Conservation (phyloP, 495 filamentous ascomycete species). For the Daldinia loculata region DNA sequence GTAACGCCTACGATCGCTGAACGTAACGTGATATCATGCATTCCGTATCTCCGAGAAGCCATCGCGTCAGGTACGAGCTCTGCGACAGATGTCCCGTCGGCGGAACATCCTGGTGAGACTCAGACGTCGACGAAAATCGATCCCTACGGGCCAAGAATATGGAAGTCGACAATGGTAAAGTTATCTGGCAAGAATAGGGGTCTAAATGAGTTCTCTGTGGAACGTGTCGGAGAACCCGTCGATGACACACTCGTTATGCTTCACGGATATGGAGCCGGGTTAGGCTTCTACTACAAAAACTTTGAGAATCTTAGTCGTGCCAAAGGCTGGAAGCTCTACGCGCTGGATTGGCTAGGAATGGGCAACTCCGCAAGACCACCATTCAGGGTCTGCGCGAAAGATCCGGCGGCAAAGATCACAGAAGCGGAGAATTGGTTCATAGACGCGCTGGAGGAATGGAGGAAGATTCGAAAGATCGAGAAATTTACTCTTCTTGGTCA, state of each 20-base stretch:
- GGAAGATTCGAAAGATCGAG: slow-evolving; percentile 84
- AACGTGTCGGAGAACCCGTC: slow-evolving; percentile 78
- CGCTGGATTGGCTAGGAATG: slow-evolving; percentile 93
- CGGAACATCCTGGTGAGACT: slow-evolving; percentile 56
- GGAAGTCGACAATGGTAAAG: slow-evolving; percentile 84
- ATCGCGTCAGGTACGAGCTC: slow-evolving; percentile 55
- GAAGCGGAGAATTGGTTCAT: slow-evolving; percentile 98
- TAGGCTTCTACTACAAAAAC: slow-evolving; percentile 98
- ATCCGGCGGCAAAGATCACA: slow-evolving; percentile 78
- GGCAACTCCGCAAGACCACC: slow-evolving; percentile 85
- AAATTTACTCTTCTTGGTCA: slow-evolving; percentile 93
- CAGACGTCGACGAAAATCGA: slow-evolving; percentile 66
- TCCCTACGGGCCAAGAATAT: slow-evolving; percentile 84
- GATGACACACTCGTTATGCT: slow-evolving; percentile 93
- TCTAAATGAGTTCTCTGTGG: slow-evolving; percentile 92
- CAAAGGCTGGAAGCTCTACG: slow-evolving; percentile 87
- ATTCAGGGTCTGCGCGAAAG: slow-evolving; percentile 84
- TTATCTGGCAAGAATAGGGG: slow-evolving; percentile 85
- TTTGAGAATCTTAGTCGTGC: slow-evolving; percentile 84
- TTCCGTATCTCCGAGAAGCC: slow-evolving; percentile 83
- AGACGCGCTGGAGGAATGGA: slow-evolving; percentile 96
- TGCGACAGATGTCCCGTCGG: slow-evolving; percentile 37
- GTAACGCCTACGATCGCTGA: slow-evolving; percentile 85
- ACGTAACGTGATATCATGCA: slow-evolving; percentile 85
- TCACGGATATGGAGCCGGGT: slow-evolving; percentile 93